Evolutionary conservation across 257 asterid genomes (phyloP).

Genomic region (Agastache rugosa): DNA sequence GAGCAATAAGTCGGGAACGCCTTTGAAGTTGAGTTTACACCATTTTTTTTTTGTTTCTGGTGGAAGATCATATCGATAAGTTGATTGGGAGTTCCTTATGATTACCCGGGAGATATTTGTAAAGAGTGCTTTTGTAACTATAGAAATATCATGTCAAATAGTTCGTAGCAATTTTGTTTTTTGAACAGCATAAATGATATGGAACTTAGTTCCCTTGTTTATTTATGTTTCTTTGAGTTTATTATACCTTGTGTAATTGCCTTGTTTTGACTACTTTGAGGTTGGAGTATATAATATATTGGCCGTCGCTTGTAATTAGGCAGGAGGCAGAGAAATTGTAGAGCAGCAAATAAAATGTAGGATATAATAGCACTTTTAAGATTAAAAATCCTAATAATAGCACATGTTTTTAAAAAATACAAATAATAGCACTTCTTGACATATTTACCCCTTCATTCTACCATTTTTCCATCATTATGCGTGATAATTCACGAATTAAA

Average conservation of each 20-base stretch:
- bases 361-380: too few species aligned
- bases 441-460: too few species aligned
- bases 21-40: constrained; percentile 29
- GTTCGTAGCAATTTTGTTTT: background rate
- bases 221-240: constrained; percentile 8
- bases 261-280: too few species aligned
- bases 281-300: background rate
- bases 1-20: constrained; percentile 22
- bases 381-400: too few species aligned
- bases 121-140: constrained; percentile 33
- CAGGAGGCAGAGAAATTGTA: background rate
- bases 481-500: too few species aligned
- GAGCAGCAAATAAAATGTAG: constrained; percentile 1
- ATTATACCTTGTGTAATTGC: background rate
- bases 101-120: constrained; percentile 30
- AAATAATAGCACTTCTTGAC: too few species aligned
- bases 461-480: too few species aligned
- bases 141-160: constrained; percentile 13
- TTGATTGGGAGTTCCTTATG: constrained; percentile 34
- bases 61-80: constrained; percentile 5
- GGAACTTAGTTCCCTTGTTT: background rate
- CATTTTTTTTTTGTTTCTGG: constrained; percentile 3
- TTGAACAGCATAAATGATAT: constrained; percentile 19
- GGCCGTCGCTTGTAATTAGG: background rate
- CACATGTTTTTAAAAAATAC: too few species aligned